Base-by-base conservation (phyloP, 805 yeast genomes). In the Yamadazyma sp. region DNA sequence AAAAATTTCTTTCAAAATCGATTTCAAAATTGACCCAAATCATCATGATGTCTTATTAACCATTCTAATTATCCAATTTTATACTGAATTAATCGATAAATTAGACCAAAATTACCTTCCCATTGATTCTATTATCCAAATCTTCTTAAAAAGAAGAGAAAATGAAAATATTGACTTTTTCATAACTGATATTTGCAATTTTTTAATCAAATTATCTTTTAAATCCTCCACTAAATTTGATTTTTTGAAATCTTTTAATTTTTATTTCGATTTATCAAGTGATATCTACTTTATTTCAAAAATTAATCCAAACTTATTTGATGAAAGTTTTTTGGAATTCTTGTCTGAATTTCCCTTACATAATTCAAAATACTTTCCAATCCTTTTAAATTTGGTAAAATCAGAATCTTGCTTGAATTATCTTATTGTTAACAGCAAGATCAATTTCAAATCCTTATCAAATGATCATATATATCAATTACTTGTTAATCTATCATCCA, bases 11-110 rank as follows among this genome's bases (percentile, higher is more conserved):
- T 39, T 36, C 21, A 33, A 33, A 7, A 35, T 36, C 19, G 19
- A 34, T 24, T 23, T 39, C 23, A 53, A 49, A 15, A 33, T 58
- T n/a, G 30, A 40, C 11, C 39, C 33, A 8, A 32, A 33, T 22
- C 36, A 44, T 2, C 52, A 52, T 26, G 39, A 45, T 3, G 50
- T 52, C 1, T 48, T 62, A 24, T 51, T 50, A 26, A 48, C 44
- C n/a, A 43, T 53, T 7, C 38, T 56, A 23, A 34, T 52, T 8
- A 41, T 59, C 9, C 51, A 51, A 16, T 62, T 53, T 43, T 60
- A 57, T 35, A 40, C 33, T 16, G 50, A 47, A 18, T 31, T 56
- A 7, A 35, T 59, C 11, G 38, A 38, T 5, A 37, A 37, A 15
- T 14, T 24, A 15, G 24, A 36, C 13, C 27, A n/a, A 4, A 10